Base-by-base conservation (phyloP, 2,329 filamentous ascomycete genomes). In the Zymoseptoria crescenta region DNA sequence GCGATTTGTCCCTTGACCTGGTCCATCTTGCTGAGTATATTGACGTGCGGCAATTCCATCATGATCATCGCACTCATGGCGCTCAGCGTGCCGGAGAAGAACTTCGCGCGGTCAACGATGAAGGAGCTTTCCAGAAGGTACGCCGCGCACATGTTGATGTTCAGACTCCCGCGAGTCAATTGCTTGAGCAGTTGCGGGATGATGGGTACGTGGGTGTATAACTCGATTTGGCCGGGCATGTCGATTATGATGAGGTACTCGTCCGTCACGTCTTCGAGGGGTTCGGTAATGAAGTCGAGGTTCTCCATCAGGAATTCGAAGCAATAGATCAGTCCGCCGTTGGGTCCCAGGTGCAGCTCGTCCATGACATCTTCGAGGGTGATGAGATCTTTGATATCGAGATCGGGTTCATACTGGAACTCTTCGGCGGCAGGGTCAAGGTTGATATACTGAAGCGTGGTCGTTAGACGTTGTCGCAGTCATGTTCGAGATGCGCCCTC, bases 21-120 rank as follows among this genome's bases (percentile, higher is more conserved):
- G 73, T 99, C 94, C 92, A 97, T 97, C 78, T 99, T 99, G 72
- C 88, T 95, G 58, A 99, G 79, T 61, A 99, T 88, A 73, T 99
- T 99, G 72, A 99, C 85, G 72, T 99, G 94, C 4, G 94, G 94
- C 64, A 97, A 85, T 76, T 97, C 94, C 63, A 99, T 83, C 91
- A 97, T 94, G 69, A 99, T 85, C 94, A 99, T 99, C 64, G 94
- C 92, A 70, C 89, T 95, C 94, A 99, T 97, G 65, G 94, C 94
- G 72, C 89, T 94, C 61, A 99, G 80, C 0, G 94, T 96, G 10
- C 94, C 94, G 0, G 94, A 87, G 75, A 99, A 97, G 81, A 96
- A 99, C 77, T 97, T 99, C 70, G 94, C 89, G 61, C 91, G 87
- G 76, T 99, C 94, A 62, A 96, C 85, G 69, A 97, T 88, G 73